Evolutionary conservation across 139 green algal genomes (phyloP).

Genomic region (Chlamydomonas asymmetrica): DNA sequence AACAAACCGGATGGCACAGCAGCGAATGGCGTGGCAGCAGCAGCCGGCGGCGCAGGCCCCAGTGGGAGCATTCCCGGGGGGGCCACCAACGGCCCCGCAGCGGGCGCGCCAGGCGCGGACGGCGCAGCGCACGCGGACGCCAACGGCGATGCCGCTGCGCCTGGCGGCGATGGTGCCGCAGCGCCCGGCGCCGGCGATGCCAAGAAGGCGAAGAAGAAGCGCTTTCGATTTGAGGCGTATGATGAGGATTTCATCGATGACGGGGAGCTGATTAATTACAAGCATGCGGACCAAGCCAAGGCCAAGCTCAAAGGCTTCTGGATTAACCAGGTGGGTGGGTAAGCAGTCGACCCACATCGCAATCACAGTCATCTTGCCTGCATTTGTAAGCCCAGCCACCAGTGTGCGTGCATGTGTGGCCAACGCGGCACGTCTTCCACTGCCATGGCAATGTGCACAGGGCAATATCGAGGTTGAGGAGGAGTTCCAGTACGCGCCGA

Average conservation of each 20-base stretch:
- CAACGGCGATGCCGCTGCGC: no score
- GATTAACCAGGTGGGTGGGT: slow-evolving; percentile 10
- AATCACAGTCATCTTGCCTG: background rate
- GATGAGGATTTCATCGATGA: slow-evolving; percentile 27
- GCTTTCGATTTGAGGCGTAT: slow-evolving; percentile 1
- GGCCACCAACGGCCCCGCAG: background rate
- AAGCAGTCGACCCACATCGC: background rate
- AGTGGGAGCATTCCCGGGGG: background rate
- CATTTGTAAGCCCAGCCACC: background rate
- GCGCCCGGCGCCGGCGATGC: no score
- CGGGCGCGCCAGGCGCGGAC: background rate
- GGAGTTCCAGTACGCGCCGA: background rate
- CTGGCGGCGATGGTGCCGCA: no score
- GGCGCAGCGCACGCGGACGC: no score
- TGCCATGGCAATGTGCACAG: background rate
- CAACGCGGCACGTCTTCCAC: background rate
- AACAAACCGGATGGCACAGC: background rate
- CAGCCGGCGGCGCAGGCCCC: background rate
- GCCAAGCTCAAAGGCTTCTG: slow-evolving; percentile 19
- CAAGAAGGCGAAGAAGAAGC: slow-evolving; percentile 5
- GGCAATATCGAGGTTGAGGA: slow-evolving; percentile 5
- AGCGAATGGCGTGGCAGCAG: background rate
- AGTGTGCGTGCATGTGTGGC: background rate
- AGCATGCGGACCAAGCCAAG: background rate
- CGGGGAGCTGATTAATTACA: slow-evolving; percentile 7